Evolutionary conservation across 2,329 filamentous ascomycete species (phyloP).

Genomic region (Gyromitra esculenta): DNA sequence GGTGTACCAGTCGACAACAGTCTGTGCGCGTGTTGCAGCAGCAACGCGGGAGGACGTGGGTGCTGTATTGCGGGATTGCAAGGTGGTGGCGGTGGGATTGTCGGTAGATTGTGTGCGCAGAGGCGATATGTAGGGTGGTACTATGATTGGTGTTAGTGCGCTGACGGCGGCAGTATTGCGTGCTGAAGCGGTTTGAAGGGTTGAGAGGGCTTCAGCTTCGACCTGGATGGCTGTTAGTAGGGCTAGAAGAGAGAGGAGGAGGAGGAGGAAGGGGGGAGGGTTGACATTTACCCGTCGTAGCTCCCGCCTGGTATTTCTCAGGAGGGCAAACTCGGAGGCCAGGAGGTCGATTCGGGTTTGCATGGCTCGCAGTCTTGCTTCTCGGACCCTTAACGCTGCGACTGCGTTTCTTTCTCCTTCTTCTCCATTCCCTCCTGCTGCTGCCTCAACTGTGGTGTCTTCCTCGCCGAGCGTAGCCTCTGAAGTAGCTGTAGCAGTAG

Average conservation of each 20-base stretch:
- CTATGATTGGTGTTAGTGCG: neutral
- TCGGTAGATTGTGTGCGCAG: neutral
- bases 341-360: conserved; percentile 57
- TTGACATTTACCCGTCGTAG: conserved; percentile 50
- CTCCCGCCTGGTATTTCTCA: conserved; percentile 55
- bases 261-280: neutral
- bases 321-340: conserved; percentile 56
- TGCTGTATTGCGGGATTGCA: neutral
- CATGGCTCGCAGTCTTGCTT: conserved; percentile 57
- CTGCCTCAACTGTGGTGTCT: neutral
- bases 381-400: conserved; percentile 52
- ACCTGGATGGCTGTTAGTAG: conserved; percentile 29
- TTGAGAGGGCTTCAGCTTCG: conserved; percentile 48
- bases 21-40: neutral
- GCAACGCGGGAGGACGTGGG: neutral
- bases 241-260: neutral
- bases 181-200: conserved; percentile 29
- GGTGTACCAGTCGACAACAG: conserved; percentile 17
- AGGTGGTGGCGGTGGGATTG: neutral
- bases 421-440: neutral
- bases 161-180: conserved; percentile 27
- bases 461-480: conserved; percentile 22
- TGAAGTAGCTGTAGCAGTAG: conserved; percentile 45
- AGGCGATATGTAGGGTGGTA: neutral
- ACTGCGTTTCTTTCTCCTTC: conserved; percentile 41